Percentiles rank a stretch among this genome's conserved stretches.
Evolutionary conservation across 495 filamentous ascomycete species (phyloP).

Genomic region (Annulohypoxylon stygium): DNA sequence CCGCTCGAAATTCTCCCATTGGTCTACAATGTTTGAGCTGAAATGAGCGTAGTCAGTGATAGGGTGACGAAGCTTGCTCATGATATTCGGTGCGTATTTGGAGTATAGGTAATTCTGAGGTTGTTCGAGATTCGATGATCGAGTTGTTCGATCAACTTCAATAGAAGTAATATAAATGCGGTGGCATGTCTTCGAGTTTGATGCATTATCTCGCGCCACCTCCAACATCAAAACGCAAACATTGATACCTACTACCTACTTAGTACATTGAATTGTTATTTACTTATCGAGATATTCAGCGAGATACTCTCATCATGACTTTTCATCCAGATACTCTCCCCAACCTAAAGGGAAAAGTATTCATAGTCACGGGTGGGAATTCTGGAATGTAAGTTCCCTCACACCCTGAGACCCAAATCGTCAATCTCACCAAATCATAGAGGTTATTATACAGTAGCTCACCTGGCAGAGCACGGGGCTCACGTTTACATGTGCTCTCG

Average conservation of each 20-base stretch:
- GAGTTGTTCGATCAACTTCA: neutral
- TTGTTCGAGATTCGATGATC: neutral
- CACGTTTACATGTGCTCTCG: conserved; percentile 61
- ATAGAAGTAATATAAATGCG: conserved; percentile 50
- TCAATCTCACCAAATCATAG: conserved; percentile 43
- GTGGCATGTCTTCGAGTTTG: conserved; percentile 21
- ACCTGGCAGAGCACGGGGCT: conserved; percentile 56
- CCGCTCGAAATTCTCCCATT: neutral
- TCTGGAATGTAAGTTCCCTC: conserved; percentile 56
- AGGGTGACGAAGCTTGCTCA: conserved; percentile 49
- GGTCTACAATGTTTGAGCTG: neutral
- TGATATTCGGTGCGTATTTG: conserved; percentile 42
- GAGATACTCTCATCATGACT: conserved; percentile 51
- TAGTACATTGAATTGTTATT: conserved; percentile 40
- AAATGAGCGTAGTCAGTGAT: conserved; percentile 23
- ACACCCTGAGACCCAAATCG: conserved; percentile 20
- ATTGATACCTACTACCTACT: conserved; percentile 40
- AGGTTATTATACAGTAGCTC: conserved; percentile 56
- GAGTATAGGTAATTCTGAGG: conserved; percentile 30
- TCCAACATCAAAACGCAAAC: conserved; percentile 34
- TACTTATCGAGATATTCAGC: conserved; percentile 6
- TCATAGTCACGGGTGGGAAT: conserved; percentile 51
- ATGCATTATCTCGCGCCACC: conserved; percentile 9
- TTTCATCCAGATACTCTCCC: conserved; percentile 58
- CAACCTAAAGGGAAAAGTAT: conserved; percentile 46